Percentiles rank a stretch among this genome's conserved stretches.
Evolutionary conservation across 345 rosid genomes (phyloP).

Genomic region (Triadica sebifera): DNA sequence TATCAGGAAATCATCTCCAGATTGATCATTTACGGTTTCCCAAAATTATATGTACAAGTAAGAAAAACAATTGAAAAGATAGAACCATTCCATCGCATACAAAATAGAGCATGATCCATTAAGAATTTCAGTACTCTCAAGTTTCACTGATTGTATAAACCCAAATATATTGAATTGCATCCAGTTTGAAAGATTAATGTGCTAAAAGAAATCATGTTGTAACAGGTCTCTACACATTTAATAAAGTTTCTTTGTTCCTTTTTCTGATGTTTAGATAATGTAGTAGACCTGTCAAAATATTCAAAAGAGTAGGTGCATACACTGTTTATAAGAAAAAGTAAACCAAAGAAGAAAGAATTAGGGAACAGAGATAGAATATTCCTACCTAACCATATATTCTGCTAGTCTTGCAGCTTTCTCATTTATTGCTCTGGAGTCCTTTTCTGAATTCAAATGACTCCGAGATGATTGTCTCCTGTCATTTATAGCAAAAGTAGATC

Average conservation of each 20-base stretch:
- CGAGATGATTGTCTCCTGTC: slow-evolving; percentile 62
- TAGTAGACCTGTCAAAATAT: neutral
- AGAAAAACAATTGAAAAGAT: slow-evolving; percentile 3
- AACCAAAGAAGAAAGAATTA: neutral
- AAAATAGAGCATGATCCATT: neutral
- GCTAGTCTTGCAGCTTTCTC: slow-evolving; percentile 55
- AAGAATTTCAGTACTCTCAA: neutral
- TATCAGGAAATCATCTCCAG: slow-evolving; percentile 3
- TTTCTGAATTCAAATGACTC: slow-evolving; percentile 38
- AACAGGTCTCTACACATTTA: neutral
- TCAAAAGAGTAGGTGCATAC: neutral
- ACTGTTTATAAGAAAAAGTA: neutral
- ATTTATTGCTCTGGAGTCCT: slow-evolving; percentile 43
- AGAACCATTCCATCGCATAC: neutral
- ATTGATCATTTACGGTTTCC: neutral
- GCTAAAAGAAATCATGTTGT: neutral
- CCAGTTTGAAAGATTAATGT: neutral
- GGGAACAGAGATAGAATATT: neutral
- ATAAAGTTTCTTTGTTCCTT: neutral
- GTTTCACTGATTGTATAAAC: neutral
- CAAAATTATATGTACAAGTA: neutral
- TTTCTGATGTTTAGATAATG: neutral
- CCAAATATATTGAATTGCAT: neutral
- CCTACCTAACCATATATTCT: slow-evolving; percentile 67
- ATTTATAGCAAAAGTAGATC: slow-evolving; percentile 8